These are phyloP conservation scores for Metschnikowia peoriensis DNA, from an alignment of 805 yeast genomes.

Conservation along the genomic window DNA sequence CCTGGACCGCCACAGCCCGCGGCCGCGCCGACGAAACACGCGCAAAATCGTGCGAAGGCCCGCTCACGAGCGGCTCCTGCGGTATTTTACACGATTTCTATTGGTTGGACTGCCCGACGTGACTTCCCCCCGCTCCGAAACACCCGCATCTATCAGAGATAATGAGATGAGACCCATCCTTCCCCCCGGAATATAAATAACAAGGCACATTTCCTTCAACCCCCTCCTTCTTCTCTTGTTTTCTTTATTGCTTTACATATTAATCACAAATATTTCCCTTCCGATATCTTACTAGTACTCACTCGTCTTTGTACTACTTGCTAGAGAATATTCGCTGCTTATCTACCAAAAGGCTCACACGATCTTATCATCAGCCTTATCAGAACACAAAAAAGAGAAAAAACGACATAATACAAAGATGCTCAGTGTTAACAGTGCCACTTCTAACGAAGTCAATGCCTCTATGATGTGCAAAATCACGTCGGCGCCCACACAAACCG, in stretches of 20 bases:
- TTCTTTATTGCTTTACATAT: not conserved
- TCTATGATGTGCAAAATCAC: slow-evolving; percentile 9
- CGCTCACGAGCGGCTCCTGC: not conserved
- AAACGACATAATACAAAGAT: not conserved
- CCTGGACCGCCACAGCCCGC: slow-evolving; percentile 3
- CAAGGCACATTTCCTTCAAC: not conserved
- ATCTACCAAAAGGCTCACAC: slow-evolving; percentile 1
- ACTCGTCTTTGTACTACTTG: not conserved
- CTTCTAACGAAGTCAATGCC: slow-evolving; percentile 7
- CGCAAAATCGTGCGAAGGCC: not conserved
- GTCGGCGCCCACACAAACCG: slow-evolving; percentile 8
- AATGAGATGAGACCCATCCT: not conserved
- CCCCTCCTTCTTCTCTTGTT: not conserved
- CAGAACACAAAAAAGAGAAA: not conserved
- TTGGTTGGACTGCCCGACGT: slow-evolving; percentile 7
- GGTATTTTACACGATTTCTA: not conserved
- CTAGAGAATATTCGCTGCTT: slow-evolving; percentile 8
- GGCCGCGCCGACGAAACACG: not conserved
- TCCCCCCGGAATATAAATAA: slow-evolving; percentile 4
- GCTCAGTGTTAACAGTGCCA: slow-evolving; percentile 10
- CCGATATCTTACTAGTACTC: not conserved
- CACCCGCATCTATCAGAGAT: not conserved
- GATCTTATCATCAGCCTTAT: not conserved
- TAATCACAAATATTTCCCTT: not conserved
- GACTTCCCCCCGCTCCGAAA: slow-evolving; percentile 3